Base-by-base conservation (phyloP, 176 grass and related monocot species). In the Neostapfia colusana region DNA sequence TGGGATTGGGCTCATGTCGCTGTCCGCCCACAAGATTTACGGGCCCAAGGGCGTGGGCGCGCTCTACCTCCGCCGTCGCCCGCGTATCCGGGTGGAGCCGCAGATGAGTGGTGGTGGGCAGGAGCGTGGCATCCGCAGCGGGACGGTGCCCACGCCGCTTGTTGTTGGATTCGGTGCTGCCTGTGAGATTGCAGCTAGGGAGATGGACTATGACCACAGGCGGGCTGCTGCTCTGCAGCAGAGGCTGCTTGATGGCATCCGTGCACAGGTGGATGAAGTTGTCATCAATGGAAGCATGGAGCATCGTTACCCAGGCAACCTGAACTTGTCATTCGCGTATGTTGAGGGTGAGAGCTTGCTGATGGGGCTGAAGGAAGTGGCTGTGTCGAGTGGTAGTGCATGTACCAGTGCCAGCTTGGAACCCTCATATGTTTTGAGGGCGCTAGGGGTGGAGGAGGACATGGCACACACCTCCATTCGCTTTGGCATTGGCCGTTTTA, bases 391-490 rank as follows among this genome's bases (percentile, higher is more conserved):
- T 20, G 95, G 95, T 6, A 98, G 95, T 1, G 95, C 95, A 6
- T 98, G 95, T 77, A 98, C 95, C 4, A 98, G 91, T 62, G 95
- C 95, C 18, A 98, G 95, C 69, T 77, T 98, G 68, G 89, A 98
- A 72, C 95, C 95, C 0, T 94, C 89, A 4, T 98, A 95, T 17
- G 91, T 98, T 6, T 85, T 98, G 20, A 49, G 91, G 46, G 95
- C 95, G 0, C 87, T 98, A 1, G 95, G 95, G 0, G 95, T 98
- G 77, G 95, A 95, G 3, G 91, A 98, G 85, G 91, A 98, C 70
- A 98, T 98, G 95, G 95, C 91, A 0, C 95, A 98, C 79, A 98
- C 91, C 18, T 98, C 95, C 4, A 98, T 98, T 35, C 87, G 95
- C 7, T 98, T 98, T 78, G 95, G 91, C 10, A 98, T 98, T 1